Conservation (phyloP, 495 filamentous ascomycete species). For the Cercophora samala region DNA sequence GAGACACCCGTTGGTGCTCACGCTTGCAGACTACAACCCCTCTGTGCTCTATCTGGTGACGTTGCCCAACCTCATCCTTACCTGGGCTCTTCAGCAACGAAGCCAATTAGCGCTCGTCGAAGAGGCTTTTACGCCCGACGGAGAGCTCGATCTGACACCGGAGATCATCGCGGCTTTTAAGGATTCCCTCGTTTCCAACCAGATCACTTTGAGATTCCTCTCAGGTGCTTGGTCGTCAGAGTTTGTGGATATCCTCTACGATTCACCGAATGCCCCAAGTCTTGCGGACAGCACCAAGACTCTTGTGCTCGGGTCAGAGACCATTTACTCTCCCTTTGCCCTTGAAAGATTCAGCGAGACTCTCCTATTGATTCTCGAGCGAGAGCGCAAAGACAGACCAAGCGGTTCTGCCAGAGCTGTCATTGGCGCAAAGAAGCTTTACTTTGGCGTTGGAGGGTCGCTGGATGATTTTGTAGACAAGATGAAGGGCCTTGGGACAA, state of each 20-base stretch:
- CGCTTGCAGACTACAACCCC: conserved; percentile 86
- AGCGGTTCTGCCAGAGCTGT: conserved; percentile 56
- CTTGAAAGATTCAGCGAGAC: conserved; percentile 70
- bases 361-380: conserved; percentile 60
- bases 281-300: conserved; percentile 27
- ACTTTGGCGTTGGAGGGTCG: conserved; percentile 94
- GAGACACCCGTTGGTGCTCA: conserved; percentile 53
- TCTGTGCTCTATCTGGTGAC: conserved; percentile 82
- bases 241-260: conserved; percentile 58
- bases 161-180: conserved; percentile 61
- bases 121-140: conserved; percentile 49
- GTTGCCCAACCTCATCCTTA: conserved; percentile 80
- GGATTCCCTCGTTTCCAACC: conserved; percentile 49
- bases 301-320: conserved; percentile 82
- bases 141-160: conserved; percentile 71
- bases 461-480: conserved; percentile 79
- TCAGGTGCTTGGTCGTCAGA: conserved; percentile 79
- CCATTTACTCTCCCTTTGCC: conserved; percentile 84
- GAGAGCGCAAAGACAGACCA: conserved; percentile 43
- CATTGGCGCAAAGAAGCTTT: conserved; percentile 89
- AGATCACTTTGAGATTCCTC: conserved; percentile 66
- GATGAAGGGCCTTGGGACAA: conserved; percentile 52
- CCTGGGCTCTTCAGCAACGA: conserved; percentile 60
- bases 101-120: conserved; percentile 30
- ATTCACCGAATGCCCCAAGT: conserved; percentile 21